These are phyloP conservation scores for Candida namnaoensis DNA, from an alignment of 805 yeast genomes.

Conservation along the genomic window DNA sequence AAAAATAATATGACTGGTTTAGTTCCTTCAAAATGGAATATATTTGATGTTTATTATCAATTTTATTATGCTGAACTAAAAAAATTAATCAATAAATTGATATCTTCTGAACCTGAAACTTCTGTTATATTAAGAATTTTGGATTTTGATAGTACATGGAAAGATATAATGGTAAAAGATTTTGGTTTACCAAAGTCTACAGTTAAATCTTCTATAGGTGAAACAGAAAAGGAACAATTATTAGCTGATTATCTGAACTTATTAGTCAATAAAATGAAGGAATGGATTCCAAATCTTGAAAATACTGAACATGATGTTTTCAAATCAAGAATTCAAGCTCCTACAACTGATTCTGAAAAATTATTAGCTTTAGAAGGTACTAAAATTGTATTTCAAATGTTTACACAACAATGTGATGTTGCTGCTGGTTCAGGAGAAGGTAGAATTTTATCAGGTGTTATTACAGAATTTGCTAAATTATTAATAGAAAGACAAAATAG, in stretches of 20 bases:
- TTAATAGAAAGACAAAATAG: slow-evolving; percentile 51
- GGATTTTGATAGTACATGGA: slow-evolving; percentile 67
- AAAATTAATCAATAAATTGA: slow-evolving; percentile 50
- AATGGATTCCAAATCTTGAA: slow-evolving; percentile 73
- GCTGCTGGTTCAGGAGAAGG: slow-evolving; percentile 83
- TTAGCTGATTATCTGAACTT: slow-evolving; percentile 72
- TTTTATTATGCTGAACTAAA: slow-evolving; percentile 65
- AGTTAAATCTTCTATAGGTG: slow-evolving; percentile 53
- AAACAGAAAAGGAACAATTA: slow-evolving; percentile 61
- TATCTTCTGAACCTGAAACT: slow-evolving; percentile 74
- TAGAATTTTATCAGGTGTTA: slow-evolving; percentile 68
- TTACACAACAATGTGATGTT: slow-evolving; percentile 83
- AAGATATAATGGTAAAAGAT: slow-evolving; percentile 37
- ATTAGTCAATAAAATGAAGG: slow-evolving; percentile 64
- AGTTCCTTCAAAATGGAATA: slow-evolving; percentile 70
- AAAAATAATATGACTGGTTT: slow-evolving; percentile 46
- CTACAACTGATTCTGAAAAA: slow-evolving; percentile 61
- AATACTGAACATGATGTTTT: slow-evolving; percentile 62
- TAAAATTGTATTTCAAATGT: slow-evolving; percentile 69
- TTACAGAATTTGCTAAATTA: slow-evolving; percentile 58
- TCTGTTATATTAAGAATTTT: slow-evolving; percentile 63
- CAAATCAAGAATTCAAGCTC: slow-evolving; percentile 57
- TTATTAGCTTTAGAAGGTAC: slow-evolving; percentile 67
- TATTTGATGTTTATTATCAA: slow-evolving; percentile 50
- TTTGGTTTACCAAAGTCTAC: slow-evolving; percentile 39